Evolutionary conservation across 1,284 basidiomycete species (phyloP).

Genomic region (Ustilago vetiveriae): DNA sequence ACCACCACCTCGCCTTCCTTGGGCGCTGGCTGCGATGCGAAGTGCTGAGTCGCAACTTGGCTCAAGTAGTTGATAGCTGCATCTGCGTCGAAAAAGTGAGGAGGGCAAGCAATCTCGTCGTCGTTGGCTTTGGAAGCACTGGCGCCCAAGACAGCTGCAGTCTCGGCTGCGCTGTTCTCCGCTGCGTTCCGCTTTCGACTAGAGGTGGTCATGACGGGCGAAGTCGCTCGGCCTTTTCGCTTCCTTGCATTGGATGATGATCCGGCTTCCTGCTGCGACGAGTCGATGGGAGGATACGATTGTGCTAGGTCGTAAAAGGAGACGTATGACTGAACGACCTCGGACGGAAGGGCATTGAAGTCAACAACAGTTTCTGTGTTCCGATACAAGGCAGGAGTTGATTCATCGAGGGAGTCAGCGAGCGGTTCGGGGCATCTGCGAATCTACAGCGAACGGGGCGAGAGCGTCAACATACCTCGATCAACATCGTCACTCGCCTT

Average conservation of each 20-base stretch:
- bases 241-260: conserved; percentile 30
- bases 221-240: conserved; percentile 27
- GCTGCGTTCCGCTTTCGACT: conserved; percentile 31
- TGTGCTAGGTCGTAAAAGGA: conserved; percentile 54
- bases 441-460: too few relatives aligned
- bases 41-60: conserved; percentile 52
- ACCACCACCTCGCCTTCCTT: conserved; percentile 63
- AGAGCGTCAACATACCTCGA: conserved; percentile 32
- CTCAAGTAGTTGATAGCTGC: conserved; percentile 53
- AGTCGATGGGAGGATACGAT: conserved; percentile 49
- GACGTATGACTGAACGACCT: conserved; percentile 52
- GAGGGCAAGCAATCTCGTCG: conserved; percentile 48
- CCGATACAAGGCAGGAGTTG: too few relatives aligned
- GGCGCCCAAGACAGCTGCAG: conserved; percentile 10
- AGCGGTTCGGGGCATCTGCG: too few relatives aligned
- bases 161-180: conserved; percentile 28
- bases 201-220: conserved; percentile 13
- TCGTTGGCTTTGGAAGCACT: conserved; percentile 21
- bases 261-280: conserved; percentile 9
- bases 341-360: conserved; percentile 48
- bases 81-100: conserved; percentile 56
- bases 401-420: too few relatives aligned
- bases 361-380: conserved; percentile 52
- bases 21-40: conserved; percentile 52
- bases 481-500: conserved; percentile 31